phyloP scores from a whole-genome alignment of 345 rosid genomes.

The Salix exigua region DNA sequence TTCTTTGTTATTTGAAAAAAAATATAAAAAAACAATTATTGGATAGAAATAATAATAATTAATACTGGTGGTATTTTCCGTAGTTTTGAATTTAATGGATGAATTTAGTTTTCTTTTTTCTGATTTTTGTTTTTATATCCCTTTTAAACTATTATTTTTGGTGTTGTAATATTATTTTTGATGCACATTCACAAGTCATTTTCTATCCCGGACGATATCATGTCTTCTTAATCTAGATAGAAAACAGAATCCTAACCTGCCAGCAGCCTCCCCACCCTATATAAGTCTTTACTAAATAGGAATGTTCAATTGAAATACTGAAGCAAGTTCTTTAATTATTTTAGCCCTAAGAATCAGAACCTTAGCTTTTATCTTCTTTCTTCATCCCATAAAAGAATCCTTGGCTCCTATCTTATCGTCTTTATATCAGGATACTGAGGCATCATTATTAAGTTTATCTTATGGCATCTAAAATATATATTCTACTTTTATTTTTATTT shows the following conservation, averaged over 20 bases:
- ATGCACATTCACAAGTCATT: background rate
- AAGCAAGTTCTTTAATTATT: background rate
- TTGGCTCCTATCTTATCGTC: background rate
- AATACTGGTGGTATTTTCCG: no score
- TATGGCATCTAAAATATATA: background rate
- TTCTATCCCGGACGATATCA: background rate
- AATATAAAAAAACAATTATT: no score
- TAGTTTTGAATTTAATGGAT: no score
- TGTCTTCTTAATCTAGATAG: no score
- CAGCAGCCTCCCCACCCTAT: background rate
- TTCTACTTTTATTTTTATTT: no score
- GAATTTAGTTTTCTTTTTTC: no score
- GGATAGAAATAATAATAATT: no score
- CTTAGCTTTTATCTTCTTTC: background rate
- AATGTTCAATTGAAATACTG: background rate
- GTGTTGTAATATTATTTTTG: no score
- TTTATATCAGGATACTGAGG: background rate
- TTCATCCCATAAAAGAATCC: background rate
- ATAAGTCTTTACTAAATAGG: background rate
- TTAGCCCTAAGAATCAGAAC: background rate
- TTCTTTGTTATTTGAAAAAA: no score
- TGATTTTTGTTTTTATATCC: no score
- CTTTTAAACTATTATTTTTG: no score
- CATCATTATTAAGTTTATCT: background rate
- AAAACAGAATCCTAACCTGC: background rate